Percentiles rank a stretch among this genome's conserved stretches.
These are phyloP conservation scores for Elsinoe necatrix DNA, from an alignment of 2,329 filamentous ascomycete species.

Conservation along the genomic window DNA sequence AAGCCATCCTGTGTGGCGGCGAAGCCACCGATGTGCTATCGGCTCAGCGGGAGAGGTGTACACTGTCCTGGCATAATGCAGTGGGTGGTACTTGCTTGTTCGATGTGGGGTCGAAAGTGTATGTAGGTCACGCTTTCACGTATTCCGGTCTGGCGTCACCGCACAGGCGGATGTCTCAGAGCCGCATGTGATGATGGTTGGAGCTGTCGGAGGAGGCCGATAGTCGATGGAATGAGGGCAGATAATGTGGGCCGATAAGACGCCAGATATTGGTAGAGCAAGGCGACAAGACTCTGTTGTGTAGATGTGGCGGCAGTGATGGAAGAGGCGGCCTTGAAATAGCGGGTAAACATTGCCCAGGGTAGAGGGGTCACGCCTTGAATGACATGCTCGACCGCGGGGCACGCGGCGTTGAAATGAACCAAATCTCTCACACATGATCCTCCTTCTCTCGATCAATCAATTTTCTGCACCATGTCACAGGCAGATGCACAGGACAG, in stretches of 20 bases:
- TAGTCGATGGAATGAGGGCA: not conserved
- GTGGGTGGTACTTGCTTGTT: not conserved
- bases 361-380: slow-evolving; percentile 2
- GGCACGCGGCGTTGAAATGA: slow-evolving; percentile 12
- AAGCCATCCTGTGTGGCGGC: slow-evolving; percentile 27
- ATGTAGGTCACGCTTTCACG: slow-evolving; percentile 15
- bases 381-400: not conserved
- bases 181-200: not conserved
- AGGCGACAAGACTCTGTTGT: not conserved
- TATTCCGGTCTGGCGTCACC: slow-evolving; percentile 11
- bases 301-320: slow-evolving; percentile 9
- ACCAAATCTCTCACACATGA: slow-evolving; percentile 1
- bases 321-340: slow-evolving; percentile 9
- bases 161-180: slow-evolving; percentile 9
- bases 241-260: not conserved
- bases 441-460: slow-evolving; percentile 8
- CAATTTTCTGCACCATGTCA: slow-evolving; percentile 8
- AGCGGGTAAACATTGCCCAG: slow-evolving; percentile 10
- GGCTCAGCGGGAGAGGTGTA: not conserved
- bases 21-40: not conserved
- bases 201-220: not conserved
- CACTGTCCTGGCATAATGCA: not conserved
- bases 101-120: slow-evolving; percentile 3
- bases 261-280: not conserved
- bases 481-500: slow-evolving; percentile 22